phyloP scores from a whole-genome alignment of 306 rosid genomes.

The barrel medic (Medicago truncatula) region DNA sequence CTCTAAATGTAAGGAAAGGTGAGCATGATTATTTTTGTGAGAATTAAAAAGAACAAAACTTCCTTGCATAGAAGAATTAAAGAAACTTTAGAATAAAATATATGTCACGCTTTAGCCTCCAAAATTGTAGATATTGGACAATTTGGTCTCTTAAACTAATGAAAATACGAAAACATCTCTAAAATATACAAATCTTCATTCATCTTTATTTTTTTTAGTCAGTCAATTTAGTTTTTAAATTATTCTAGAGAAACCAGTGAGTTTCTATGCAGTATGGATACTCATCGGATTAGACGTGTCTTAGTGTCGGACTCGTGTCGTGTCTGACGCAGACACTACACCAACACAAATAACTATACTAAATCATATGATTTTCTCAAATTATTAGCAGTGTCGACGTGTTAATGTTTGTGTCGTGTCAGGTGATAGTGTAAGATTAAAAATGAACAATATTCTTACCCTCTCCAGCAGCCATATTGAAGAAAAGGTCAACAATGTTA shows the following conservation, averaged over 20 bases:
- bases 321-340: too few species aligned
- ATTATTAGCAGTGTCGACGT: too few species aligned
- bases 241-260: too few species aligned
- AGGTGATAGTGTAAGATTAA: too few species aligned
- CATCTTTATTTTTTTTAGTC: background rate
- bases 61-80: background rate
- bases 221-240: background rate
- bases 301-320: too few species aligned
- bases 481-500: conserved; percentile 76
- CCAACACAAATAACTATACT: too few species aligned
- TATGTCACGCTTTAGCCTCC: background rate
- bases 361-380: too few species aligned
- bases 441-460: conserved; percentile 48
- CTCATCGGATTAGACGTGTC: too few species aligned
- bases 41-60: background rate
- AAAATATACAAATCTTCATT: background rate
- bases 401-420: too few species aligned
- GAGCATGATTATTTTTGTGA: background rate
- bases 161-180: background rate
- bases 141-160: background rate
- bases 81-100: background rate
- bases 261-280: too few species aligned
- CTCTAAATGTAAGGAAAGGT: conserved; percentile 34
- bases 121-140: background rate
- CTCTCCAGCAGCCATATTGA: conserved; percentile 79